These are phyloP conservation scores for Ascochyta fabae DNA, from an alignment of 2,329 filamentous ascomycete genomes.

Conservation along the genomic window DNA sequence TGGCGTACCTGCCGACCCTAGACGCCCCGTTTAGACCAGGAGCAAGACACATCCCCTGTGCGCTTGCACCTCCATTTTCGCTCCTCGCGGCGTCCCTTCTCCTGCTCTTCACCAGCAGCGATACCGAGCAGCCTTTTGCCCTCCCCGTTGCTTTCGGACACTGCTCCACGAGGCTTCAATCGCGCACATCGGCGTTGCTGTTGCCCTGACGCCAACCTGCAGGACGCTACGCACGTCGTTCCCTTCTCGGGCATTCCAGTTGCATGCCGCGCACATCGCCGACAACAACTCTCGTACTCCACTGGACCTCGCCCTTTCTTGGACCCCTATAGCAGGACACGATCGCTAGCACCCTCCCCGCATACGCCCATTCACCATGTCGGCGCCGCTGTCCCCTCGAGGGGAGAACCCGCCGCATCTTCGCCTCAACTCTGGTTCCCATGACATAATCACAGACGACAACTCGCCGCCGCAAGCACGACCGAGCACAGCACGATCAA, in stretches of 20 bases:
- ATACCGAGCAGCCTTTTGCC: slow-evolving; percentile 29
- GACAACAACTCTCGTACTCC: slow-evolving; percentile 16
- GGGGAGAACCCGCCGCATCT: slow-evolving; percentile 62
- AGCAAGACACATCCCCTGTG: slow-evolving; percentile 14
- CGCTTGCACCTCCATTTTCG: slow-evolving; percentile 12
- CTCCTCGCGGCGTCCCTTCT: slow-evolving; percentile 21
- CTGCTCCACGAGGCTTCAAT: slow-evolving; percentile 6
- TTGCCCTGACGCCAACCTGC: slow-evolving; percentile 38
- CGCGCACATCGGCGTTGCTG: slow-evolving; percentile 25
- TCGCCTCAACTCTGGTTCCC: slow-evolving; percentile 66
- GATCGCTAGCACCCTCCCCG: slow-evolving; percentile 11
- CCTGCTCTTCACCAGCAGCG: slow-evolving; percentile 32
- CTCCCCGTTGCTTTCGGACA: slow-evolving; percentile 9
- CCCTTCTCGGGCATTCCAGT: slow-evolving; percentile 33
- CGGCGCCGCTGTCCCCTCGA: slow-evolving; percentile 41
- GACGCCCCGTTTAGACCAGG: slow-evolving; percentile 10
- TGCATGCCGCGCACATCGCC: slow-evolving; percentile 35
- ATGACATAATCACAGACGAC: slow-evolving; percentile 57
- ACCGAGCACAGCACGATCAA: slow-evolving; percentile 49
- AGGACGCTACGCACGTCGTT: slow-evolving; percentile 21
- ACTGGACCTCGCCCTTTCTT: slow-evolving; percentile 19
- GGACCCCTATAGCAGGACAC: slow-evolving; percentile 28
- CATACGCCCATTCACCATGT: slow-evolving; percentile 27
- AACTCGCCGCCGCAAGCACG: slow-evolving; percentile 36
- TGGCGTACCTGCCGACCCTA: slow-evolving; percentile 17